These are phyloP conservation scores for Macaranga tanarius DNA, from an alignment of 441 rosid species.

Conservation along the genomic window DNA sequence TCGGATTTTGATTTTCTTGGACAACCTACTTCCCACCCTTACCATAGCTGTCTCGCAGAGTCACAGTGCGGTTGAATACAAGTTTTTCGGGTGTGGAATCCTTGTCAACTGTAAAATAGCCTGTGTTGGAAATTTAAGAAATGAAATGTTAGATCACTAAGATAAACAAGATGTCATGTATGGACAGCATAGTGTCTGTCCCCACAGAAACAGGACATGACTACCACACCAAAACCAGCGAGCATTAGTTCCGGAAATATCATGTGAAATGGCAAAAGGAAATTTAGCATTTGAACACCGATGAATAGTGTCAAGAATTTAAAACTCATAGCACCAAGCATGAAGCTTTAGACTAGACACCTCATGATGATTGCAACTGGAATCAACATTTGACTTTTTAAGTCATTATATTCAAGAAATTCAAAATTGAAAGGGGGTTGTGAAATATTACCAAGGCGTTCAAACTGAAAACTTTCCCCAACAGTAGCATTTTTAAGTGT, in stretches of 20 bases:
- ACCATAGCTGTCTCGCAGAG: conserved; percentile 67
- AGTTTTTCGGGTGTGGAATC: conserved; percentile 73
- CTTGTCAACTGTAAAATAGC: conserved; percentile 74
- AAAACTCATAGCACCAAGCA: neutral
- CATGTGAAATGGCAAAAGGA: neutral
- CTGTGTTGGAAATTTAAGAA: conserved; percentile 34
- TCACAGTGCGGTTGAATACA: conserved; percentile 81
- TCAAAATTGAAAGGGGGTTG: conserved; percentile 12
- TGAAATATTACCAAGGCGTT: conserved; percentile 70
- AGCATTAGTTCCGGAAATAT: neutral
- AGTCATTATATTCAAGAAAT: neutral
- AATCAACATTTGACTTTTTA: neutral
- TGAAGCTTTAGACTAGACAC: too few species aligned
- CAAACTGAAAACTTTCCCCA: conserved; percentile 83
- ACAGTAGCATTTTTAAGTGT: conserved; percentile 53
- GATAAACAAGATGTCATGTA: neutral
- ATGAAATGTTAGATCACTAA: conserved; percentile 3
- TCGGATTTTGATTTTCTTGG: neutral
- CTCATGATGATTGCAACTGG: neutral
- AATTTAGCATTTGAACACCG: neutral
- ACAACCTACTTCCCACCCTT: conserved; percentile 57
- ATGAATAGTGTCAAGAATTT: neutral
- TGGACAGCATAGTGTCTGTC: neutral
- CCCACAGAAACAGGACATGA: too few species aligned
- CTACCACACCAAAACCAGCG: neutral